These are phyloP conservation scores for Aspergillus sp. DNA, from an alignment of 2,329 filamentous ascomycete species.

Conservation along the genomic window DNA sequence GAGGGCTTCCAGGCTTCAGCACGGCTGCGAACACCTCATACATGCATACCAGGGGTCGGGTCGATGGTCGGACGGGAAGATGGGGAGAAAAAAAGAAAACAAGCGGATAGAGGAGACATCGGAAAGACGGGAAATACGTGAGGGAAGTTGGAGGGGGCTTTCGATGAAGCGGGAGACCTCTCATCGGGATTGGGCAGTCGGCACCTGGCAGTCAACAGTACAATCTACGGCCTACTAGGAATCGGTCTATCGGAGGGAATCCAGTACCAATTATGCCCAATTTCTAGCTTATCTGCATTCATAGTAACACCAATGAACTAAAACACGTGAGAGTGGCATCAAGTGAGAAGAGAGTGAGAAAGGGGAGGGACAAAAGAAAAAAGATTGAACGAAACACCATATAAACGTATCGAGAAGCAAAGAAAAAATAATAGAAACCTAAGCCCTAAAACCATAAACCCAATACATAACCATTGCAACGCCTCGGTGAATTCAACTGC, in stretches of 20 bases:
- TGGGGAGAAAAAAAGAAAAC: not conserved
- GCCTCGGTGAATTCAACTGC: not conserved
- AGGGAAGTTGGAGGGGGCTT: not conserved
- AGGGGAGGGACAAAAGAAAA: not conserved
- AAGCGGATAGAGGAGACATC: not conserved
- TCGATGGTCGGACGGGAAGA: too few species aligned
- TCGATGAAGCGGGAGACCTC: not conserved
- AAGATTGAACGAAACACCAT: not conserved
- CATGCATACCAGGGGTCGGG: not conserved
- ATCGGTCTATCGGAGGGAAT: not conserved
- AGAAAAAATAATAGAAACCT: not conserved
- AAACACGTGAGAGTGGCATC: not conserved
- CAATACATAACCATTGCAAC: slow-evolving; percentile 4
- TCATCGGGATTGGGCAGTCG: not conserved
- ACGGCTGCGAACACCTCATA: not conserved
- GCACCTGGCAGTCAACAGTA: not conserved
- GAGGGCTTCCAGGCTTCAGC: not conserved
- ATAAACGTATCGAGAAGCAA: not conserved
- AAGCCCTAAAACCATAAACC: not conserved
- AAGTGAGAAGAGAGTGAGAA: not conserved
- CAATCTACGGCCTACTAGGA: not conserved
- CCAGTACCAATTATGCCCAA: not conserved
- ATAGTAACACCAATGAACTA: not conserved
- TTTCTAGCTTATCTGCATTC: slow-evolving; percentile 4
- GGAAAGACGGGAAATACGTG: not conserved